phyloP scores from a whole-genome alignment of 805 yeast genomes.

The Ogataea paradorogensis region DNA sequence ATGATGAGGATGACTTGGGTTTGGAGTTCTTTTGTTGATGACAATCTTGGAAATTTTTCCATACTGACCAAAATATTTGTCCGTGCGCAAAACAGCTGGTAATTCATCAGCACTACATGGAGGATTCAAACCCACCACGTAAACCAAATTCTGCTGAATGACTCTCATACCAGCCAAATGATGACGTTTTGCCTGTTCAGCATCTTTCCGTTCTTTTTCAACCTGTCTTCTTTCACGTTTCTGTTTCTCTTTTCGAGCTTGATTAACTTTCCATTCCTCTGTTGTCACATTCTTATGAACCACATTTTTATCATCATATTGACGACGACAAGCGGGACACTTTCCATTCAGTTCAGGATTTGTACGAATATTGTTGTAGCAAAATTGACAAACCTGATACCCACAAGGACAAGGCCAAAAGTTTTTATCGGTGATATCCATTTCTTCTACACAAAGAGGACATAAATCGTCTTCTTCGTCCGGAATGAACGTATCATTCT shows the following conservation, averaged over 20 bases:
- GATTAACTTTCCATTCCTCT: constrained; percentile 85
- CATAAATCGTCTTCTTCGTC: constrained; percentile 83
- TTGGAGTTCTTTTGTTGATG: constrained; percentile 72
- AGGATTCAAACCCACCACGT: constrained; percentile 92
- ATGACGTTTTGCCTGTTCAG: constrained; percentile 77
- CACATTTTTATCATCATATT: constrained; percentile 89
- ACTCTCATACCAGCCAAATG: constrained; percentile 96
- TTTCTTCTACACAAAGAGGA: constrained; percentile 96
- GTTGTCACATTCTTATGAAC: constrained; percentile 80
- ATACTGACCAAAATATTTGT: constrained; percentile 96
- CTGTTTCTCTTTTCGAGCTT: constrained; percentile 71
- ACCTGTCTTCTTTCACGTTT: constrained; percentile 80
- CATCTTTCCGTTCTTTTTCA: constrained; percentile 90
- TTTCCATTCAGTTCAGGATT: constrained; percentile 94
- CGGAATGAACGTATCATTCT: constrained; percentile 57
- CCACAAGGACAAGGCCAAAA: constrained; percentile 99
- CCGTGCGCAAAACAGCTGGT: constrained; percentile 77
- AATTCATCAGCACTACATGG: constrained; percentile 83
- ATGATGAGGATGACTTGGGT: constrained; percentile 34
- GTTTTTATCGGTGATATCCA: constrained; percentile 94
- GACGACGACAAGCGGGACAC: constrained; percentile 96
- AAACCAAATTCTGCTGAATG: constrained; percentile 95
- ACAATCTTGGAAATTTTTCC: constrained; percentile 94
- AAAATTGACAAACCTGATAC: constrained; percentile 95
- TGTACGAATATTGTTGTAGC: constrained; percentile 93